phyloP scores from a whole-genome alignment of 768 basidiomycete species.

The Mycena rosella region DNA sequence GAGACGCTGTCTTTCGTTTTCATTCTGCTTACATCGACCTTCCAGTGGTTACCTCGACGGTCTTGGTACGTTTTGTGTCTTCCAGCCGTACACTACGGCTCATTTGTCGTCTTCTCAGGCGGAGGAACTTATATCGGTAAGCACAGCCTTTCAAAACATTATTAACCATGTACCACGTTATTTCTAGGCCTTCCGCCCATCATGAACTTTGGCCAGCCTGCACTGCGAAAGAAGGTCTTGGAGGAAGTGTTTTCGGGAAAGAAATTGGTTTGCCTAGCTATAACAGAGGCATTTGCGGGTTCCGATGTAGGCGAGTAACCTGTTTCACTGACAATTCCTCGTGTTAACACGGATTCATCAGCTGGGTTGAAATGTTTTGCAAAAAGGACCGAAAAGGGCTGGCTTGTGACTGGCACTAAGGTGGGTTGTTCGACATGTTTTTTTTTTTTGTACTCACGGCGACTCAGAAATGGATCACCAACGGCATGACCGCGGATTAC shows the following conservation, averaged over 20 bases:
- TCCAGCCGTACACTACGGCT: background rate
- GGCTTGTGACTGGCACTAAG: conserved; percentile 87
- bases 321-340: background rate
- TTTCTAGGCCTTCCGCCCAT: conserved; percentile 68
- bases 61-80: conserved; percentile 45
- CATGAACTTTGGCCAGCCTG: conserved; percentile 81
- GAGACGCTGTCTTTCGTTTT: conserved; percentile 43
- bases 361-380: conserved; percentile 80
- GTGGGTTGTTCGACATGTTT: conserved; percentile 57
- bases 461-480: conserved; percentile 86
- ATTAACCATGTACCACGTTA: background rate
- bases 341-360: background rate
- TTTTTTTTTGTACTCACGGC: no score
- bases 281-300: conserved; percentile 87
- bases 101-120: conserved; percentile 33
- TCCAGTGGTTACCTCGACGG: conserved; percentile 81
- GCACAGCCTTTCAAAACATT: background rate
- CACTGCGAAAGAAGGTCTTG: conserved; percentile 71
- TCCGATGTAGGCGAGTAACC: conserved; percentile 64
- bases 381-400: conserved; percentile 76
- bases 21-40: background rate
- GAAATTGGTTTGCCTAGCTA: conserved; percentile 82
- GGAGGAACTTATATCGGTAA: conserved; percentile 56
- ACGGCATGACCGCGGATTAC: conserved; percentile 74
- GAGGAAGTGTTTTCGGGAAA: conserved; percentile 70